Percentiles rank a stretch among this genome's conserved stretches.
phyloP scores from a whole-genome alignment of 2,329 filamentous ascomycete genomes.

The Diaporthe ilicicola region DNA sequence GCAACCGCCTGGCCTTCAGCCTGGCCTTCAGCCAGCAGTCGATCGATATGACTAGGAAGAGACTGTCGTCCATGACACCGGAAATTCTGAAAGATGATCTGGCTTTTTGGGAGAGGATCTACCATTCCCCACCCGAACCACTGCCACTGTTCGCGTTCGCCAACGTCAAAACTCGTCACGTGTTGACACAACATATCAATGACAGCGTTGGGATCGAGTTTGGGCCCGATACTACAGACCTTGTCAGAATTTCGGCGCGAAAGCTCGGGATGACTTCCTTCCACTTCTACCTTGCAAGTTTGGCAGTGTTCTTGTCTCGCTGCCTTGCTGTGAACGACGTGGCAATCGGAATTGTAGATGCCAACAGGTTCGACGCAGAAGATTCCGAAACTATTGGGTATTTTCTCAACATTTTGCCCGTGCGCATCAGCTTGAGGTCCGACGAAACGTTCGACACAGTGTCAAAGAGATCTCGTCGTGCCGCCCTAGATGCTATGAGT shows the following conservation, averaged over 20 bases:
- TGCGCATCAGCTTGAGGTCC: too few relatives aligned
- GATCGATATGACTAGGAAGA: constrained; percentile 43
- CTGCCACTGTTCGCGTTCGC: background rate
- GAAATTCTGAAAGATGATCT: constrained; percentile 38
- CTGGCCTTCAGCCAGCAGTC: too few relatives aligned
- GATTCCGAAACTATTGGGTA: constrained; percentile 50
- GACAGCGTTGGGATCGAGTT: background rate
- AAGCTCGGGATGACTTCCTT: constrained; percentile 43
- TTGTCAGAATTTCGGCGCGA: background rate
- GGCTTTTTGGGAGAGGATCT: background rate
- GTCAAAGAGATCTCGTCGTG: too few relatives aligned
- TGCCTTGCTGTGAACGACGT: constrained; percentile 46
- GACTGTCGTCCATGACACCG: constrained; percentile 39
- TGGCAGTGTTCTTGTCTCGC: constrained; percentile 46
- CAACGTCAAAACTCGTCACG: constrained; percentile 28
- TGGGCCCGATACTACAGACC: background rate
- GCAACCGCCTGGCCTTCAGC: constrained; percentile 33
- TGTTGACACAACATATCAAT: background rate
- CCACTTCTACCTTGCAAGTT: constrained; percentile 54
- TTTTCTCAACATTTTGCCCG: constrained; percentile 58
- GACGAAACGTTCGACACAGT: background rate
- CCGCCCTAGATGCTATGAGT: constrained; percentile 47
- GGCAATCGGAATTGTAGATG: constrained; percentile 57
- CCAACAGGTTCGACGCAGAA: constrained; percentile 48
- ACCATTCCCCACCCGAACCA: too few relatives aligned